Evolutionary conservation across 306 rosid genomes (phyloP).

Genomic region (Medicago arabica): DNA sequence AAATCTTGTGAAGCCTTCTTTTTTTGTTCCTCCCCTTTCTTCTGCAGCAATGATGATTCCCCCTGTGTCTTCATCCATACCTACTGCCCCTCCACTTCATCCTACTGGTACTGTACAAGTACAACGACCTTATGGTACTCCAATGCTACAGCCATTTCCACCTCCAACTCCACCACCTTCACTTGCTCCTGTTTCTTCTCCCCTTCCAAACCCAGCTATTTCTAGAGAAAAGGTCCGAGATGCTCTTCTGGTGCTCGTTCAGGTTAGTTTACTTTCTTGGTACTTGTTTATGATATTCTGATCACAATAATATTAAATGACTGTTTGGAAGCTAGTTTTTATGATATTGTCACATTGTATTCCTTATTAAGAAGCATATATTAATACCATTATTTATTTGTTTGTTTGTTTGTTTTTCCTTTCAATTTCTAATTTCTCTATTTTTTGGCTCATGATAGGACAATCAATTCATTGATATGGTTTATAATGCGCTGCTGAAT

Average conservation of each 20-base stretch:
- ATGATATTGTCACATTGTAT: slow-evolving; percentile 12
- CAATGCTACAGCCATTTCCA: slow-evolving; percentile 62
- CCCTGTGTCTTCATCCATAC: slow-evolving; percentile 46
- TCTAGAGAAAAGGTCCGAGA: slow-evolving; percentile 64
- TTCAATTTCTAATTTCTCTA: slow-evolving; percentile 10
- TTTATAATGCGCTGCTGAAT: slow-evolving; percentile 55
- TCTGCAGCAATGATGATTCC: slow-evolving; percentile 50
- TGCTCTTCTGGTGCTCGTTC: slow-evolving; percentile 62
- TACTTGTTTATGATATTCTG: slow-evolving; percentile 24
- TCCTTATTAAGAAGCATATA: not conserved
- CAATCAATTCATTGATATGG: slow-evolving; percentile 68
- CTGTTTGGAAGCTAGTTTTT: not conserved
- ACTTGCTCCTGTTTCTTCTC: slow-evolving; percentile 53
- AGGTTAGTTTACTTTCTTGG: slow-evolving; percentile 55
- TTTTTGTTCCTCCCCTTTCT: slow-evolving; percentile 54
- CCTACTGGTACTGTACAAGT: slow-evolving; percentile 48
- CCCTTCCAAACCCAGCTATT: slow-evolving; percentile 51
- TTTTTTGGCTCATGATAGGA: slow-evolving; percentile 48
- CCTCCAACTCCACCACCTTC: slow-evolving; percentile 65
- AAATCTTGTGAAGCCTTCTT: slow-evolving; percentile 64
- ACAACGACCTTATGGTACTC: slow-evolving; percentile 64
- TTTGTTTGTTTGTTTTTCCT: not conserved
- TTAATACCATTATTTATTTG: not conserved
- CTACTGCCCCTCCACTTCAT: slow-evolving; percentile 59
- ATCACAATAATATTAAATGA: slow-evolving; percentile 18